These are phyloP conservation scores for Fusarium camptoceras DNA, from an alignment of 2,329 filamentous ascomycete genomes.

Conservation along the genomic window DNA sequence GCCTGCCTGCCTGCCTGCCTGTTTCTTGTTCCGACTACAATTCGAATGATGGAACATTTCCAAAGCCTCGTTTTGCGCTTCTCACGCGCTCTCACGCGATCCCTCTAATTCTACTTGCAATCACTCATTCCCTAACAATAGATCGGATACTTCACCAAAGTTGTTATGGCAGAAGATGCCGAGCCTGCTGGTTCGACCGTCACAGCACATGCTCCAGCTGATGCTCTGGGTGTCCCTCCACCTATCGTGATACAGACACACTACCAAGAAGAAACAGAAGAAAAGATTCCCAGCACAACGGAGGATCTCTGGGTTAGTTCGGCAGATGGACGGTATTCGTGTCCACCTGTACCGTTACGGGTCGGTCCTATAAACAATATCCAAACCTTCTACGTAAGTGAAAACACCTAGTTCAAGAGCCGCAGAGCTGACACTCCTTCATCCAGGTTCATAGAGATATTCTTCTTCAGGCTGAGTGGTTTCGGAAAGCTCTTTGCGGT, in stretches of 20 bases:
- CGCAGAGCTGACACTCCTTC: constrained; percentile 28
- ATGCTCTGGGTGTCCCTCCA: constrained; percentile 38
- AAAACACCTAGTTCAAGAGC: not conserved
- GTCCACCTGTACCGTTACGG: constrained; percentile 58
- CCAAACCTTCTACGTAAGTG: constrained; percentile 56
- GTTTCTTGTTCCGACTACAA: constrained; percentile 18
- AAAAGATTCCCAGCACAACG: constrained; percentile 47
- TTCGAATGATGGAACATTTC: constrained; percentile 26
- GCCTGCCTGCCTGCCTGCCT: constrained; percentile 3
- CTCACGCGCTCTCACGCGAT: constrained; percentile 11
- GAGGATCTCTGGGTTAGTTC: constrained; percentile 63
- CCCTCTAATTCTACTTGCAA: not conserved
- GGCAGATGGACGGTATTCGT: constrained; percentile 61
- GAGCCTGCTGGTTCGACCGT: constrained; percentile 33
- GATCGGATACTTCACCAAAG: constrained; percentile 5
- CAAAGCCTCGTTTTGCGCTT: constrained; percentile 28
- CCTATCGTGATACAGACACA: constrained; percentile 42
- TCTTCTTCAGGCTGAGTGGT: constrained; percentile 60
- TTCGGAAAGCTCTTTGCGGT: constrained; percentile 61
- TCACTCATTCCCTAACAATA: not conserved
- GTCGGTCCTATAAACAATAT: constrained; percentile 56
- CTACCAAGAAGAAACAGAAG: constrained; percentile 32
- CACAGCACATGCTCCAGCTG: constrained; percentile 34
- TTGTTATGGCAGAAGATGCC: constrained; percentile 36
- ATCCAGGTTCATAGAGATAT: constrained; percentile 61